Evolutionary conservation across 306 rosid genomes (phyloP).

Genomic region (Citrullus amarus): DNA sequence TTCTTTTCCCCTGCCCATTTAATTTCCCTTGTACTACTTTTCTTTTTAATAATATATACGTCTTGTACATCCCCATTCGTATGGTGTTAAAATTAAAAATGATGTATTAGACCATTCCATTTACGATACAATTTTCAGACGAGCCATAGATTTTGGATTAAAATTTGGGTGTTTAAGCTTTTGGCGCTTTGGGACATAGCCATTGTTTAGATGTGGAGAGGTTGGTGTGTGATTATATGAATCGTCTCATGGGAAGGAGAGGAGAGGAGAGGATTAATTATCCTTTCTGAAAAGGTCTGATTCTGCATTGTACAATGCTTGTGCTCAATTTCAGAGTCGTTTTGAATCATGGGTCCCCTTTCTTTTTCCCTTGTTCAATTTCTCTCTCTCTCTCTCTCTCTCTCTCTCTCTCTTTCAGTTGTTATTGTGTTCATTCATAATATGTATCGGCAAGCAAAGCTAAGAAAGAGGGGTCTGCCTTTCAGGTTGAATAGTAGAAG

Average conservation of each 20-base stretch:
- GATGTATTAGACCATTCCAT: neutral
- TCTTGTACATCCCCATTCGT: neutral
- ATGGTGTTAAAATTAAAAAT: neutral
- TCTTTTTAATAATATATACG: neutral
- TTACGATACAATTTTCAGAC: neutral
- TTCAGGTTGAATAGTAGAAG: neutral
- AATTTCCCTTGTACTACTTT: slow-evolving; percentile 5
- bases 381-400: neutral
- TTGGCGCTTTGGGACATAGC: neutral
- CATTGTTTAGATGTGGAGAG: neutral
- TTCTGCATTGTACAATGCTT: slow-evolving; percentile 5
- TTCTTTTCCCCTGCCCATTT: slow-evolving; percentile 1
- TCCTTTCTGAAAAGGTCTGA: slow-evolving; percentile 8
- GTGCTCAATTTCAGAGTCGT: slow-evolving; percentile 8
- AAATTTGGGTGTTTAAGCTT: neutral
- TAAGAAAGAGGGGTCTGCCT: neutral
- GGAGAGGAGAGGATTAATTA: neutral
- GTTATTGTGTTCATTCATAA: neutral
- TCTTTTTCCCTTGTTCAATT: neutral
- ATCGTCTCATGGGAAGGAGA: neutral
- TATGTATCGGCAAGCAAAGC: neutral
- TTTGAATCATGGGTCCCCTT: slow-evolving; percentile 12
- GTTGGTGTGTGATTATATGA: neutral
- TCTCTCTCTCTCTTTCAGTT: neutral
- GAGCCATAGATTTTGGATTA: neutral